phyloP scores from a whole-genome alignment of 148 eudicot genomes.

The Amaranthus palmeri region DNA sequence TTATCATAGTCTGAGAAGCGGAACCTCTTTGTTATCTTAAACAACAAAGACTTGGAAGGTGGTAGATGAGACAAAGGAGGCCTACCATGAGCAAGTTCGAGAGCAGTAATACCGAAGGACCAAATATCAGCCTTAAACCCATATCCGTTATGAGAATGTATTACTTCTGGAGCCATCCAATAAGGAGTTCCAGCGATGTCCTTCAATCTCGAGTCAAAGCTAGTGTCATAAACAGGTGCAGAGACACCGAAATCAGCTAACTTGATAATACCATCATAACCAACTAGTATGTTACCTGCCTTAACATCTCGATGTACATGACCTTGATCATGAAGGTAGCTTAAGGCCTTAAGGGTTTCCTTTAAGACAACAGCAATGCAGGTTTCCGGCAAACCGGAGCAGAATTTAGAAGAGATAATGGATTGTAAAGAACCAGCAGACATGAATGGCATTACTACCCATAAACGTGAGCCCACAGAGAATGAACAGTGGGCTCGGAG shows the following conservation, averaged over 20 bases:
- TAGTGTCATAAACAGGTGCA: conserved; percentile 52
- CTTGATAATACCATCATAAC: conserved; percentile 48
- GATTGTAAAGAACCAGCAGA: conserved; percentile 70
- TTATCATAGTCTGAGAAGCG: conserved; percentile 59
- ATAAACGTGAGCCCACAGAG: conserved; percentile 46
- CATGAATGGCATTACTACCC: conserved; percentile 91
- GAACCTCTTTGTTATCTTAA: conserved; percentile 58
- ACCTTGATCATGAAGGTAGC: conserved; percentile 67
- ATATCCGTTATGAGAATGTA: conserved; percentile 60
- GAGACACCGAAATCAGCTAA: conserved; percentile 78
- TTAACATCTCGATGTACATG: conserved; percentile 69
- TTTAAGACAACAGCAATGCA: conserved; percentile 45
- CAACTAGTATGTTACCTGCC: conserved; percentile 57
- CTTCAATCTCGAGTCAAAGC: conserved; percentile 24
- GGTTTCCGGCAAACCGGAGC: conserved; percentile 47
- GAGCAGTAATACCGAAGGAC: conserved; percentile 76
- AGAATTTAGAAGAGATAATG: conserved; percentile 41
- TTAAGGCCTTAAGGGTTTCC: conserved; percentile 48
- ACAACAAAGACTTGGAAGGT: conserved; percentile 54
- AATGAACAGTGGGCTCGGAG: conserved; percentile 65
- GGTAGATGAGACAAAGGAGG: conserved; percentile 72
- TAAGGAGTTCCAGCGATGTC: conserved; percentile 70
- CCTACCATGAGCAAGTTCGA: conserved; percentile 70
- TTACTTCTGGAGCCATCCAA: conserved; percentile 92
- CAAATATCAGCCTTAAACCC: conserved; percentile 70